Evolutionary conservation across 225 moss, liverwort and hornwort genomes (phyloP), one percentile per base, ranked within the genome.

Genomic region (Ulota crispa): DNA sequence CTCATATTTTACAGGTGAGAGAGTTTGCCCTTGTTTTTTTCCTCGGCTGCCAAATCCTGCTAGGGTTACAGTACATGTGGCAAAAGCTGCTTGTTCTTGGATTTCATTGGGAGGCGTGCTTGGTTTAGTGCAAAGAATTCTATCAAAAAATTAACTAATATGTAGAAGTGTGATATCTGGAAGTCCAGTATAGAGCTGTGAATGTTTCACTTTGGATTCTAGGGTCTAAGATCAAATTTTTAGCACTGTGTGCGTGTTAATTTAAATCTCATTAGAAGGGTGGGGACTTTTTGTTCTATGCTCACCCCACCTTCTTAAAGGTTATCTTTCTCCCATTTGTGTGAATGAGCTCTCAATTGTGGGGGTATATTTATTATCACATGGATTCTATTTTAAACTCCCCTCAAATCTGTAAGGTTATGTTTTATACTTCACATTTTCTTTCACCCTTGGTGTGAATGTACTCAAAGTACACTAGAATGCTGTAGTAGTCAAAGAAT

Each of bases 1-100:
- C 90, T 63, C 88, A 86, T 73, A 84, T 89, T 27, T 73, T 89
- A 74, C 85, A 90, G 85, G 88, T 90, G 15, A 64, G 12, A 64
- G 13, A n/a, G 3, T 23, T 57, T 19, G 4, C 26, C 20, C 67
- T 61, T 20, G 19, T 3, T 31, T 52, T 7, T 52, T 34, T 41
- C 18, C 6, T 60, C 52, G 19, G 7, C 4, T 27, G 52, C 69
- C 2, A 20, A 1, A 47, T 68, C 21, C 19, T 9, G 24, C 45
- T 30, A 63, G 69, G 54, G 61, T 80, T 19, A 60, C 28, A 27
- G 3, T 59, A 16, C 16, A 24, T 43, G 3, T 45, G 62, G n/a
- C 53, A 54, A 39, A 39, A 9, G 28, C 28, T 71, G 37, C 41
- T 55, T 3, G 8, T 73, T 73, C 27, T 68, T 21, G 36, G 62